phyloP scores from a whole-genome alignment of 2,329 filamentous ascomycete species.

The Aureobasidium zeae region DNA sequence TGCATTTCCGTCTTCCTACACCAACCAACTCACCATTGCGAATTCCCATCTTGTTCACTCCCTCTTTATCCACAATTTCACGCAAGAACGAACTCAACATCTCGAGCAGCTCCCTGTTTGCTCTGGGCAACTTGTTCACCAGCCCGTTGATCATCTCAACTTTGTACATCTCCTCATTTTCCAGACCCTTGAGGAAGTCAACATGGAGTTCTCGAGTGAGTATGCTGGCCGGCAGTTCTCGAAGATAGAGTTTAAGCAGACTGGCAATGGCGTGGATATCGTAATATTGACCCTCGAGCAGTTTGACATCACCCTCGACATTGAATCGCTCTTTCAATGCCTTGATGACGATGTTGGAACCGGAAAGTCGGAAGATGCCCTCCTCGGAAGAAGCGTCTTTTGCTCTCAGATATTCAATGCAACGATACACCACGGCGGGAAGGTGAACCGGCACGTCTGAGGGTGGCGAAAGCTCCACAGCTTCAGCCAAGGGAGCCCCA shows the following conservation, averaged over 20 bases:
- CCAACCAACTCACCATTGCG: slow-evolving; percentile 52
- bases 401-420: slow-evolving; percentile 80
- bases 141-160: slow-evolving; percentile 66
- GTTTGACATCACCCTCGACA: slow-evolving; percentile 78
- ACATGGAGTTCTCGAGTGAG: slow-evolving; percentile 83
- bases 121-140: slow-evolving; percentile 67
- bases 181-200: slow-evolving; percentile 64
- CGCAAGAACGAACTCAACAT: slow-evolving; percentile 84
- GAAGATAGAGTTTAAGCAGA: slow-evolving; percentile 83
- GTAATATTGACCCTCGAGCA: slow-evolving; percentile 70
- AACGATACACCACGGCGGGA: slow-evolving; percentile 89
- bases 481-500: slow-evolving; percentile 74
- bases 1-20: too few species aligned
- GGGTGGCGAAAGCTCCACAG: slow-evolving; percentile 71
- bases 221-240: slow-evolving; percentile 84
- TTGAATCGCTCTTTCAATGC: slow-evolving; percentile 88
- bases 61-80: slow-evolving; percentile 81
- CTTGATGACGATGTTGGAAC: slow-evolving; percentile 93
- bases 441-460: slow-evolving; percentile 63
- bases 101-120: slow-evolving; percentile 72
- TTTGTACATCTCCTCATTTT: slow-evolving; percentile 70
- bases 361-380: slow-evolving; percentile 91
- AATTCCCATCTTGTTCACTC: slow-evolving; percentile 95
- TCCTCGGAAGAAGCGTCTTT: slow-evolving; percentile 79
- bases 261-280: slow-evolving; percentile 96